Evolutionary conservation across 768 basidiomycete genomes (phyloP), one percentile per base, ranked within the genome.

Genomic region (Russula olivacea): DNA sequence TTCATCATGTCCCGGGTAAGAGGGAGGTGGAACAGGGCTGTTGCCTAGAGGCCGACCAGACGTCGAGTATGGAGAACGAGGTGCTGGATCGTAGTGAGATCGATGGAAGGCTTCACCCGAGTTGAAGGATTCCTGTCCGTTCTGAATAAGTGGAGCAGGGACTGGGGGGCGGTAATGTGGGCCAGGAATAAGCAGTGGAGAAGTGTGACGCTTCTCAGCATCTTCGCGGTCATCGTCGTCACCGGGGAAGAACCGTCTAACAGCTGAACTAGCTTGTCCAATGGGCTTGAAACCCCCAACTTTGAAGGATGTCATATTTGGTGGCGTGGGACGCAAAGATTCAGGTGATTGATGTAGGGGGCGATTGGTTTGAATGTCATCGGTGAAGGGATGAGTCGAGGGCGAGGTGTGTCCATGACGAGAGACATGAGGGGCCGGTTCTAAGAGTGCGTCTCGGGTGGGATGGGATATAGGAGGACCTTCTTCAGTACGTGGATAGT

Each of bases 181-280:
- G 10, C 48, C 63, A 1, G 63, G 63, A 12, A 64, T 45, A 25
- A 64, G 63, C 23, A 60, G 28, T 36, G 63, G 63, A 23, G 63
- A 47, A 45, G 59, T 36, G 19, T 55, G 63, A 34, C 54, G 58
- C n/a, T 64, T 64, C 34, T 64, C 58, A 56, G 38, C 8, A 59
- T 64, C 63, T 19, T 66, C 68, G 36, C 79, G 78, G 67, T 82
- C 79, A 21, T 89, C 88, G 23, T 92, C 90, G 55, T 92, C 90
- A 1, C 81, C 83, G 23, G 91, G 91, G 71, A 94, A 94, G 74
- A 93, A 93, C 68, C 79, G 81, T 72, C 86, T 88, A 52, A 94
- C 76, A 1, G 81, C 74, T 19, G 85, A 81, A 38, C 67, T 75
- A 4, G 81, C 79, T 69, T 76, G 59, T 74, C 79, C 81, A 28